phyloP scores from a whole-genome alignment of 768 basidiomycete genomes.

The Phylloporus arenicola region DNA sequence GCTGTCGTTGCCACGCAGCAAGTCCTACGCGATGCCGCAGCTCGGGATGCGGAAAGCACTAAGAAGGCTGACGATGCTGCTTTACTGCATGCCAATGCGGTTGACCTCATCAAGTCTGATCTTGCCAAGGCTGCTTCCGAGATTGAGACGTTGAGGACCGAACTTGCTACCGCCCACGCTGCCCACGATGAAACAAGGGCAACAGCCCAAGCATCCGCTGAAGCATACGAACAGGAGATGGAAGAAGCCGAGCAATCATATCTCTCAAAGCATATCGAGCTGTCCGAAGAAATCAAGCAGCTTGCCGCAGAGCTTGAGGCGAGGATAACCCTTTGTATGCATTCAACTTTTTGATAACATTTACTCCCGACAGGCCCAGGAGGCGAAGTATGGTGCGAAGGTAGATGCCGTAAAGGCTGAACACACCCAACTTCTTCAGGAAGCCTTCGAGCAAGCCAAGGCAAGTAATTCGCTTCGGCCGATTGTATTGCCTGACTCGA shows the following conservation, averaged over 20 bases:
- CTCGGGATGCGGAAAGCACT: slow-evolving; percentile 43
- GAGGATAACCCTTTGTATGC: slow-evolving; percentile 10
- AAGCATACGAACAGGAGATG: slow-evolving; percentile 44
- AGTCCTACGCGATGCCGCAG: slow-evolving; percentile 42
- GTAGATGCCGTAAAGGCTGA: slow-evolving; percentile 63
- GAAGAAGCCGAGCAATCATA: slow-evolving; percentile 49
- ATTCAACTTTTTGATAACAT: background rate
- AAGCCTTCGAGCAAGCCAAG: slow-evolving; percentile 77
- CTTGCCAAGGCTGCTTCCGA: slow-evolving; percentile 40
- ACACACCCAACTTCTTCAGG: slow-evolving; percentile 53
- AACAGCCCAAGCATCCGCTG: slow-evolving; percentile 40
- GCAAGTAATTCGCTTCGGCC: slow-evolving; percentile 32
- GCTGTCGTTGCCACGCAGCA: slow-evolving; percentile 44
- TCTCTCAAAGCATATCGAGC: slow-evolving; percentile 44
- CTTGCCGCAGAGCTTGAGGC: slow-evolving; percentile 66
- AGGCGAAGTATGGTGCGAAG: slow-evolving; percentile 60
- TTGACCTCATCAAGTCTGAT: slow-evolving; percentile 41
- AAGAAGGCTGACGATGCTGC: slow-evolving; percentile 38
- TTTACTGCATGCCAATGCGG: slow-evolving; percentile 41
- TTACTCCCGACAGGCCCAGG: slow-evolving; percentile 49
- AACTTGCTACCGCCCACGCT: slow-evolving; percentile 40
- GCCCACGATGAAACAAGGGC: slow-evolving; percentile 46
- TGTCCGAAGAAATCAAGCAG: slow-evolving; percentile 50
- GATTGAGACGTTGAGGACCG: slow-evolving; percentile 41
- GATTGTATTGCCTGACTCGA: slow-evolving; percentile 6